Base-by-base conservation (phyloP, 2,329 filamentous ascomycete species). In the Alternaria metachromatica region DNA sequence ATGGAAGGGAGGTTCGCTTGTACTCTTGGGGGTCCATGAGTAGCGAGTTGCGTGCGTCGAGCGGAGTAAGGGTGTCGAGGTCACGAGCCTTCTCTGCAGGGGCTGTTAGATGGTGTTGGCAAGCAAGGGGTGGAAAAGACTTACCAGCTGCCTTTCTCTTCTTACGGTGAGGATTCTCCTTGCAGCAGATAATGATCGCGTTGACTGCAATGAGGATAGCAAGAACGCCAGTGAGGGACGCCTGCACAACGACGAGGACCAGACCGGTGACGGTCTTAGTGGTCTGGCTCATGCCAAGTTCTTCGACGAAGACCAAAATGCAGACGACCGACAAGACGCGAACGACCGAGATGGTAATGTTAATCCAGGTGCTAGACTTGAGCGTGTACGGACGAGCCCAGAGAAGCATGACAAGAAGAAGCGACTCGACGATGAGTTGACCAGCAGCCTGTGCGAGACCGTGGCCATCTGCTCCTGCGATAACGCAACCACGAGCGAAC, bases 241-340 rank as follows among this genome's bases (percentile, higher is more conserved):
- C 92, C 81, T 99, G 96, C 6, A 98, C 87, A n/a, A 90, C 93
- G 69, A 98, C 96, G 63, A 99, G 86, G 15, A 94, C 92, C n/a
- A 98, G 88, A 59, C 96, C 96, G 15, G 93, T 95, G 54, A 98
- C 88, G 0, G 96, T 98, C 84, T 97, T 93, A 10, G 95, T 97
- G 10, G 94, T 97, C 80, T 97, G 90, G 6, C 89, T 87, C 71
- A 99, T 90, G 61, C 92, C 92, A 58, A 99, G 89, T 82, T 98
- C 91, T 77, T 98, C 92, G 26, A 98, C 95, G 73, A 98, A 99
- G 55, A 98, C 86, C 69, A 99, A 83, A 72, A 98, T 93, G 82
- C 94, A 97, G 58, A 88, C 86, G 7, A 97, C 92, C 0, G 95
- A 97, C 55, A 97, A 83, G 12, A 97, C 91, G 46, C 96, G 92